phyloP scores from a whole-genome alignment of 805 yeast genomes.

The Cyberlindnera mrakii region DNA sequence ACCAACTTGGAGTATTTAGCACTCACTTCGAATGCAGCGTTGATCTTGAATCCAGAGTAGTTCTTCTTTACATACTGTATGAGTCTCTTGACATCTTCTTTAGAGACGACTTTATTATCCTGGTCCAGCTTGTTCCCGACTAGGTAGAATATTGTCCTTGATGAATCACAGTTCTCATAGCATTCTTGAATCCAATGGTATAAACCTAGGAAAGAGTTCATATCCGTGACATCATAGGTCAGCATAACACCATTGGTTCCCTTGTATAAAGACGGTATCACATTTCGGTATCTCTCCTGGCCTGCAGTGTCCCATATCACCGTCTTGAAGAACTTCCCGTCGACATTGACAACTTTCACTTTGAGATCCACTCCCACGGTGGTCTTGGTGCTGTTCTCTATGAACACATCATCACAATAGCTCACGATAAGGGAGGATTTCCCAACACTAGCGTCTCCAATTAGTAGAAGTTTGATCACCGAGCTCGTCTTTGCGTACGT shows the following conservation, averaged over 20 bases:
- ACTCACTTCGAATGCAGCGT: slow-evolving; percentile 41
- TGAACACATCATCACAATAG: slow-evolving; percentile 34
- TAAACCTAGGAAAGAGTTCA: slow-evolving; percentile 30
- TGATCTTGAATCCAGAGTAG: slow-evolving; percentile 27
- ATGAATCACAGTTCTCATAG: slow-evolving; percentile 28
- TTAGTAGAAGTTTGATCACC: slow-evolving; percentile 30
- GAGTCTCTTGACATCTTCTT: slow-evolving; percentile 31
- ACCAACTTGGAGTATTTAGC: slow-evolving; percentile 36
- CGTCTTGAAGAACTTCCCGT: slow-evolving; percentile 36
- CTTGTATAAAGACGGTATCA: slow-evolving; percentile 38
- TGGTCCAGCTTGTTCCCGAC: slow-evolving; percentile 42
- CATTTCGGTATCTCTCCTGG: slow-evolving; percentile 42
- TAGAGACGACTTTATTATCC: slow-evolving; percentile 31
- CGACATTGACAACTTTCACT: slow-evolving; percentile 37
- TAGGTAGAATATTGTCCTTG: slow-evolving; percentile 31
- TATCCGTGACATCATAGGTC: slow-evolving; percentile 38
- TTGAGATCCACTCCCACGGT: slow-evolving; percentile 44
- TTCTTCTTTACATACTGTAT: slow-evolving; percentile 26
- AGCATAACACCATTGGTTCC: slow-evolving; percentile 41
- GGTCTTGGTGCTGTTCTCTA: slow-evolving; percentile 29
- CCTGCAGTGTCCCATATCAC: slow-evolving; percentile 49
- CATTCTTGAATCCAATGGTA: slow-evolving; percentile 39
- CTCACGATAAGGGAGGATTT: slow-evolving; percentile 40
- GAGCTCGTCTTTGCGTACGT: slow-evolving; percentile 15
- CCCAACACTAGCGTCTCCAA: slow-evolving; percentile 45